Base-by-base conservation (phyloP, 164 flowering plant genomes). In the Malania oleifera region DNA sequence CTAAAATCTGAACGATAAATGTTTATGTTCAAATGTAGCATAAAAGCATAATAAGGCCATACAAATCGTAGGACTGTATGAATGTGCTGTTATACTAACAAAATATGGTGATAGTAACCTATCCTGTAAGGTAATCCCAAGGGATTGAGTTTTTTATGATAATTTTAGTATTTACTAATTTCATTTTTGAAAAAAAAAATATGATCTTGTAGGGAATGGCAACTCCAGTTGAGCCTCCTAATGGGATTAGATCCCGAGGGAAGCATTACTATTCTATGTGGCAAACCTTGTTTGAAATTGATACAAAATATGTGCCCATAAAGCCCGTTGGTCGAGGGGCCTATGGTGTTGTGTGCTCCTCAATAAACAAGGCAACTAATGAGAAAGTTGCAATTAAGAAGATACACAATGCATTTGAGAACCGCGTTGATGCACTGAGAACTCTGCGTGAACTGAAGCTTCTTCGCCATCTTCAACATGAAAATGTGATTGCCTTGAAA, bases 271-370 rank as follows among this genome's bases (percentile, higher is more conserved):
- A 69, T 62, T 73, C 89, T 0, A 89, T 91, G 95, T 91, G 95
- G 96, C 92, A 89, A 63, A 78, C 91, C 5, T 57, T 91, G 68
- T 91, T 91, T 60, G 98, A 91, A 82, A 75, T 91, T 38, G 98
- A 91, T 61, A 86, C 86, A 1, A 91, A 86, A 57, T 91, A 91
- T 58, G 80, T 80, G 40, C 96, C 98, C 12, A 89, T 91, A 72
- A 89, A 89, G 77, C 92, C 98, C 31, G 83, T 91, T 26, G 96
- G 98, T 31, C 79, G 96, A 59, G 98, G 98, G 41, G 95, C 98
- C 1, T 91, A 91, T 64, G 98, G 98, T 10, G 73, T 91, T 56
- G 98, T 91, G 22, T 91, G 95, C 64, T 91, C 98, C 37, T 91
- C 96, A 2, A 54, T 86, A n/a, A 87, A 89, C 59, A 82, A 73